Evolutionary conservation across 2,329 filamentous ascomycete genomes (phyloP), one percentile per base, ranked within the genome.

Genomic region (Lachnellula subtilissima): DNA sequence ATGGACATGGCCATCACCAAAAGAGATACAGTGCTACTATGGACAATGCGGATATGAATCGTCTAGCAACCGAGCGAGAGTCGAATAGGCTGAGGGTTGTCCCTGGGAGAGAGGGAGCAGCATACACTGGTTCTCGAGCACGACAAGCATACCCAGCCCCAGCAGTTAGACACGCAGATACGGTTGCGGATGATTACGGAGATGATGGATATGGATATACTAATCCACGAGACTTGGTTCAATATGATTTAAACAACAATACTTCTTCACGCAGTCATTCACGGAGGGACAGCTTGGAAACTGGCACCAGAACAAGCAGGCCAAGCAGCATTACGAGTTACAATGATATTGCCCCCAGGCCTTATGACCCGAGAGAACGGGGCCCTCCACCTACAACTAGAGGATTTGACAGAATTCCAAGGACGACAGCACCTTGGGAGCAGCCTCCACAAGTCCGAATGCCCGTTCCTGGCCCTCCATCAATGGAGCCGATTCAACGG

Each of bases 321-420:
- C 67, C 68, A 37, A 64, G 56, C 7, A 70, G 66, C 49, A 63
- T 69, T 40, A 50, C 57, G 4, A 57, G 64, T 14, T 70, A 67
- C 45, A 50, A 52, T 37, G 69, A 71, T 36, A 42, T 67, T 46
- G 53, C 59, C 28, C 63, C 65, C 28, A 59, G 67, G 47, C 56
- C 66, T 25, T 73, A 75, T 56, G 76, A 78, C 43, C 66, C 72
- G 23, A 70, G 79, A 35, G 67, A 70, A 37, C 56, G 67, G 17
- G 65, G 80, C 0, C 87, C 87, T 2, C 88, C 88, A 9, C 86
- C 86, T 4, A 82, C 85, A 5, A 88, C 84, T 3, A 78, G 86
- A 63, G 87, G 85, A 0, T 83, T 91, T 61, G 87, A 90, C 64
- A 88, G 83, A 71, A 81, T 89, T 60, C 81, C 62, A 65, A 64